Evolutionary conservation across 371 early-diverging fungal species (phyloP), one percentile per base, ranked within the genome.

Genomic region (Circinella minor): DNA sequence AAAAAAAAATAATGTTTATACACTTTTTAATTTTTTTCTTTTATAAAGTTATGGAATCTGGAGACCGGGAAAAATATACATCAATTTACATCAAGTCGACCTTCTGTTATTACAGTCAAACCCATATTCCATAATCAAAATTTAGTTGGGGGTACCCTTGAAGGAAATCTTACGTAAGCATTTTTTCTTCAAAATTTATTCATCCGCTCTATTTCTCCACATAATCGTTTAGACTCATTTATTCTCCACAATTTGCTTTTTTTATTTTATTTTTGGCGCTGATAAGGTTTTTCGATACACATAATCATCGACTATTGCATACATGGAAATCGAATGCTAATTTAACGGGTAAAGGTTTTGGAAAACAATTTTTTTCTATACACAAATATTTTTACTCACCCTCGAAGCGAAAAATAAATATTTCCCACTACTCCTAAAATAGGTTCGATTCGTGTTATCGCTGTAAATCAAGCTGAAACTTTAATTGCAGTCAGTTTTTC

Each of bases 401-500:
- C 39, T 66, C 27, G 27, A 27, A 27, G 27, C 27, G 27, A 27
- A 27, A 27, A 27, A 27, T 27, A 27, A 27, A 27, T 27, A 27
- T 27, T 27, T 27, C 27, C 27, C 36, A 57, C 61, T 13, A 60
- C 14, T 10, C 8, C 13, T n/a, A 43, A 37, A 15, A 68, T 43
- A 77, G 78, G 78, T 11, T 63, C 75, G 4, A 76, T 80, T 20
- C 78, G 82, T 10, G 71, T 75, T 8, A 76, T 85, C 46, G 80
- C 80, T 20, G 83, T 82, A 11, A 89, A 86, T 62, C 77, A 81
- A 18, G 71, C 84, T 7, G 90, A 88, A 46, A 90, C 88, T 0
- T 57, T 88, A 64, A 83, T 90, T 61, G 89, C 89, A 4, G 78
- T 87, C 2, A 89, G 86, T 0, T 89, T 85, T 65, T 85, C 88